These are phyloP conservation scores for Colletotrichum tabaci DNA, from an alignment of 2,329 filamentous ascomycete species.

Conservation along the genomic window DNA sequence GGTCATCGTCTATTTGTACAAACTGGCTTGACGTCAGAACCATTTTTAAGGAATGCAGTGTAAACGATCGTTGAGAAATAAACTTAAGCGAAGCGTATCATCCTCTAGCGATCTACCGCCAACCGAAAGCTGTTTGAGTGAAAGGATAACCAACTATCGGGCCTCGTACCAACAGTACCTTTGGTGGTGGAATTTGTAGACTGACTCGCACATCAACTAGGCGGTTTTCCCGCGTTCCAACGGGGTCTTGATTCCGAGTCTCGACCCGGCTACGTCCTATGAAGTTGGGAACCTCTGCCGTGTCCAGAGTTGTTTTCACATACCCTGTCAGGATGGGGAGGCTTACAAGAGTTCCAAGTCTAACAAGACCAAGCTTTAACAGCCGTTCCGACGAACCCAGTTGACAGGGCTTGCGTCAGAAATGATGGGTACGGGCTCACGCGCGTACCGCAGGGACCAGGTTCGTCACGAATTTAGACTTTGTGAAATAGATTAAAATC, in stretches of 20 bases:
- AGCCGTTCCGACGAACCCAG: not conserved
- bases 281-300: no score
- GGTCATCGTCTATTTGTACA: not conserved
- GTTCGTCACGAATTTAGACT: not conserved
- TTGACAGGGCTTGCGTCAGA: not conserved
- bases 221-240: no score
- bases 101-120: not conserved
- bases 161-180: no score
- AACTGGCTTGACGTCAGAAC: not conserved
- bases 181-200: not conserved
- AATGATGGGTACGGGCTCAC: no score
- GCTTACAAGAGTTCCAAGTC: not conserved
- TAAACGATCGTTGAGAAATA: conserved; percentile 19
- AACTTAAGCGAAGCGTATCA: conserved; percentile 2
- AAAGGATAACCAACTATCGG: no score
- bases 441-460: not conserved
- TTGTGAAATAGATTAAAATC: not conserved
- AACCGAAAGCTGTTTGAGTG: not conserved
- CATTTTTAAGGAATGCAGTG: not conserved
- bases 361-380: no score
- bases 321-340: not conserved
- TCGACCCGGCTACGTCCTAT: not conserved
- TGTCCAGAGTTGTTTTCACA: not conserved
- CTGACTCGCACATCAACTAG: not conserved
- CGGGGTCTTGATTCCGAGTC: not conserved